Evolutionary conservation across 495 filamentous ascomycete species (phyloP), one percentile per base, ranked within the genome.

Genomic region (Diplogelasinospora grovesii): DNA sequence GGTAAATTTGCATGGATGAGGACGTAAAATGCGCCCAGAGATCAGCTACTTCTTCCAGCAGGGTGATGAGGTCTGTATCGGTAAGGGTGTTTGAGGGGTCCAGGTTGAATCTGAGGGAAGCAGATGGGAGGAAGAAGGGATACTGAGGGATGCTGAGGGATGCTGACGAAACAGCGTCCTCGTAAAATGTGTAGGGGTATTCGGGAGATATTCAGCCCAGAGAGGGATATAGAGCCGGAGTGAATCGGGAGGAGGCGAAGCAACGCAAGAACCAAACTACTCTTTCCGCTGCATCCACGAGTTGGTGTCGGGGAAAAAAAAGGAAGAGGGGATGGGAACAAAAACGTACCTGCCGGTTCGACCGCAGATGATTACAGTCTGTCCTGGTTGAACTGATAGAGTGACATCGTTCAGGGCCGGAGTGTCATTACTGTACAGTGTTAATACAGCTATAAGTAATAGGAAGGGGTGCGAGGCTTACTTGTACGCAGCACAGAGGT

Each of bases 101-200:
- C 10, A 58, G 22, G 18, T 58, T 60, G 31, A 45, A 55, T 30
- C 46, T 54, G 14, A 53, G 32, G 0, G 46, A 31, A 5, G 61
- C 57, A 6, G 54, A 55, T 6, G 54, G 49, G 0, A 71, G 35
- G 24, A 71, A 51, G 15, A 69, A 49, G 0, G 57, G 32, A 22
- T 73, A 65, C 33, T 75, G 71, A 4, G 70, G 54, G 0, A 73
- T 54, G 3, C 62, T 54, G 35, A 4, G 70, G 54, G 0, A 73
- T 54, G 3, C 62, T 54, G 35, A 71, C 61, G 33, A 74, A 59
- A 36, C 37, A 49, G 19, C 56, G 49, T 18, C 50, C 16, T 0
- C 68, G 60, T 8, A 65, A 14, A 6, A 39, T 22, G 5, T 52
- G 8, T 7, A 49, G 46, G 4, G 58, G 56, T 0, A 69, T 29